Percentiles rank a stretch among this genome's conserved stretches.
Evolutionary conservation across 2,329 filamentous ascomycete species (phyloP).

Genomic region (Fusarium nurragi): DNA sequence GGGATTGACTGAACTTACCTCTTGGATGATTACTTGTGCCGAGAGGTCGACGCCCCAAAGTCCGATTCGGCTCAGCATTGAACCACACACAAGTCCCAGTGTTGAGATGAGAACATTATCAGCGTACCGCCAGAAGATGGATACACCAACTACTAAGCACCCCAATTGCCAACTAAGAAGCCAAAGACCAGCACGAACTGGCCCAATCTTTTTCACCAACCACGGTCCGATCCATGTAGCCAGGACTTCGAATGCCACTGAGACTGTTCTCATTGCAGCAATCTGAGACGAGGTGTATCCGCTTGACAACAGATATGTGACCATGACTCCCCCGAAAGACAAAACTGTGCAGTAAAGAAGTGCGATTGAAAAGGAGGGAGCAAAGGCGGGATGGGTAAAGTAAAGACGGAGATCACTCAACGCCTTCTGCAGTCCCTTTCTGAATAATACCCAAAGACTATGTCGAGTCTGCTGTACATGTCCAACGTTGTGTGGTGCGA

Average conservation of each 20-base stretch:
- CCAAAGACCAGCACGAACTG: conserved; percentile 76
- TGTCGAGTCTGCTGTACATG: not conserved
- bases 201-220: conserved; percentile 64
- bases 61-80: conserved; percentile 66
- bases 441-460: not conserved
- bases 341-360: conserved; percentile 71
- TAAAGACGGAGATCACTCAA: conserved; percentile 53
- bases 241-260: conserved; percentile 65
- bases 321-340: conserved; percentile 69
- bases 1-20: conserved; percentile 52
- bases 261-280: conserved; percentile 61
- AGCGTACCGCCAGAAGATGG: conserved; percentile 52
- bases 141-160: conserved; percentile 59
- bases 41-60: conserved; percentile 71
- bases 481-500: not conserved
- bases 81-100: conserved; percentile 58
- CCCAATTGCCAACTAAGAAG: conserved; percentile 73
- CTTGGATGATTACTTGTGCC: conserved; percentile 68
- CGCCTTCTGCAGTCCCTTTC: conserved; percentile 19
- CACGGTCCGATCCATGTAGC: conserved; percentile 69
- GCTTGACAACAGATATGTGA: conserved; percentile 67
- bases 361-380: conserved; percentile 67
- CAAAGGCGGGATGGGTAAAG: conserved; percentile 62
- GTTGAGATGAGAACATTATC: conserved; percentile 52
- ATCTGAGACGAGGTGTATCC: conserved; percentile 63